A percentile compares a stretch with the other conserved stretches of the same genome.
Evolutionary conservation across 768 basidiomycete species (phyloP).

Genomic region (Lenzites betulinus): DNA sequence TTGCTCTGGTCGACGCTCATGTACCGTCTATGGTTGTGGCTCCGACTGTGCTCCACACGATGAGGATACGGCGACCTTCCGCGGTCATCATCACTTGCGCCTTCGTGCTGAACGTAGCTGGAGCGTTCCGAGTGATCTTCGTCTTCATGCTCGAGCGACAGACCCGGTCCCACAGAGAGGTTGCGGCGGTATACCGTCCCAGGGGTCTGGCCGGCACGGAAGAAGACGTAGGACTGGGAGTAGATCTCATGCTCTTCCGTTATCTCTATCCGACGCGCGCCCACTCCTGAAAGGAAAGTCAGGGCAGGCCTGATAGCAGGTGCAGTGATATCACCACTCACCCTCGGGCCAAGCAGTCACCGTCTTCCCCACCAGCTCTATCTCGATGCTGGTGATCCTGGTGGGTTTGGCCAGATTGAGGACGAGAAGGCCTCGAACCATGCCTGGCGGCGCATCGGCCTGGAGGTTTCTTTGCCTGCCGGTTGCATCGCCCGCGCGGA

Average conservation of each 20-base stretch:
- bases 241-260: constrained; percentile 78
- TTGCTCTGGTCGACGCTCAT: constrained; percentile 36
- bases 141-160: constrained; percentile 43
- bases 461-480: constrained; percentile 34
- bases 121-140: constrained; percentile 38
- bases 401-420: constrained; percentile 74
- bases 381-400: constrained; percentile 81
- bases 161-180: constrained; percentile 51
- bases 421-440: constrained; percentile 66
- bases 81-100: constrained; percentile 16
- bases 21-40: constrained; percentile 22
- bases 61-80: constrained; percentile 25
- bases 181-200: constrained; percentile 46
- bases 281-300: constrained; percentile 46
- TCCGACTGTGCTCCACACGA: neutral
- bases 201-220: constrained; percentile 55
- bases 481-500: constrained; percentile 42
- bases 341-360: constrained; percentile 86
- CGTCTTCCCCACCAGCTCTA: constrained; percentile 74
- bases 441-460: constrained; percentile 47
- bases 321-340: constrained; percentile 35
- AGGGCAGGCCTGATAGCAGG: neutral
- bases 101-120: constrained; percentile 33
- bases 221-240: constrained; percentile 70
- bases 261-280: constrained; percentile 72